These are phyloP conservation scores for Eucalyptus pauciflora DNA, from an alignment of 345 rosid species.

Conservation along the genomic window DNA sequence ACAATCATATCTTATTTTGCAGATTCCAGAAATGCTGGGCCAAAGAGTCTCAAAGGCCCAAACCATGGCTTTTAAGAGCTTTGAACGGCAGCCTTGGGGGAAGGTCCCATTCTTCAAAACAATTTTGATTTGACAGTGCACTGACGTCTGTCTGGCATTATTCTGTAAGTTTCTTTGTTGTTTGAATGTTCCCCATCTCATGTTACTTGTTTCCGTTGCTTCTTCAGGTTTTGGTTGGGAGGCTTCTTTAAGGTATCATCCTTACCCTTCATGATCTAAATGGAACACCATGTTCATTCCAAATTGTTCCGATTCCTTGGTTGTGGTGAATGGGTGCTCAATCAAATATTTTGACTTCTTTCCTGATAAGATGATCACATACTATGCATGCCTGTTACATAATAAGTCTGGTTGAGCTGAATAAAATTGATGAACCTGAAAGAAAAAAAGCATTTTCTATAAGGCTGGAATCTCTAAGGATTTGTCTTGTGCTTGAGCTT, in stretches of 20 bases:
- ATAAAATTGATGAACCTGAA: background rate
- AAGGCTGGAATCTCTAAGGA: background rate
- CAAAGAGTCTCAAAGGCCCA: slow-evolving; percentile 51
- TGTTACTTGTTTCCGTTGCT: background rate
- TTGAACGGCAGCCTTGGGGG: slow-evolving; percentile 73
- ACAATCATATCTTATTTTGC: background rate
- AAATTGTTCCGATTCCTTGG: background rate
- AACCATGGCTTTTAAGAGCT: slow-evolving; percentile 89
- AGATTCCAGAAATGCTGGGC: slow-evolving; percentile 82
- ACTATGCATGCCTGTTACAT: background rate
- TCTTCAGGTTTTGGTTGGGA: slow-evolving; percentile 83
- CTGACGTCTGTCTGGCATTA: background rate
- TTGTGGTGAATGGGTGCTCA: background rate
- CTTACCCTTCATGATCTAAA: background rate
- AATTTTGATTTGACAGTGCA: background rate
- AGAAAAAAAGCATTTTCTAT: background rate
- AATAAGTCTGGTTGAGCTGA: background rate
- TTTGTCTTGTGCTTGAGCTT: background rate
- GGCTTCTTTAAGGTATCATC: slow-evolving; percentile 72
- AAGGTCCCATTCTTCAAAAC: slow-evolving; percentile 20
- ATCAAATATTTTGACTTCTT: background rate
- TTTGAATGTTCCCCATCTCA: background rate
- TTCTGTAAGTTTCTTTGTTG: background rate
- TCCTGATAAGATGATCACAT: background rate
- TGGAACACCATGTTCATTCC: background rate